phyloP scores from a whole-genome alignment of 2,329 filamentous ascomycete species.

The Zalaria obscura region DNA sequence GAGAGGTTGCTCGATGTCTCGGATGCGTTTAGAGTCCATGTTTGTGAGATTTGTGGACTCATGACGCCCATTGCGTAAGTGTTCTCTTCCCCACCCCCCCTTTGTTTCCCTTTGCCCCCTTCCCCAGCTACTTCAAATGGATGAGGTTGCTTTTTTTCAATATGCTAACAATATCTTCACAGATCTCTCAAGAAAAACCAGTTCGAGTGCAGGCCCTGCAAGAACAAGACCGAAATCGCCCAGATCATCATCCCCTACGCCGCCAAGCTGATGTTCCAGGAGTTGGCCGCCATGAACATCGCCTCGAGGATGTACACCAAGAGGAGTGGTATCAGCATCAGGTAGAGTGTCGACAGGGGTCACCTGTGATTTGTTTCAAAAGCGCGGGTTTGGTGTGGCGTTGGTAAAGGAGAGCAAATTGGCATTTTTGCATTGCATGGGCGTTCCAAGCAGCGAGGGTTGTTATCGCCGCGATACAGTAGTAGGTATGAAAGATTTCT shows the following conservation, averaged over 20 bases:
- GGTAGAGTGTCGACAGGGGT: not conserved
- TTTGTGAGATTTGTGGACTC: conserved; percentile 95
- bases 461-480: too few relatives aligned
- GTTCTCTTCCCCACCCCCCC: not conserved
- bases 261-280: conserved; percentile 95
- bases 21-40: conserved; percentile 93
- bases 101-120: conserved; percentile 2
- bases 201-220: conserved; percentile 93
- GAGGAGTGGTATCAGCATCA: conserved; percentile 5
- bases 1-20: conserved; percentile 95
- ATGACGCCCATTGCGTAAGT: conserved; percentile 99
- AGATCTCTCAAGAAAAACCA: conserved; percentile 67
- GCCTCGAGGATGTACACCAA: conserved; percentile 87
- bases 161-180: conserved; percentile 42
- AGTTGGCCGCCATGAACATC: conserved; percentile 96
- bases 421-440: too few relatives aligned
- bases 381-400: too few relatives aligned
- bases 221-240: conserved; percentile 98
- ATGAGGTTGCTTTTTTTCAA: not conserved
- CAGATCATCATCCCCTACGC: conserved; percentile 97
- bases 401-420: too few relatives aligned
- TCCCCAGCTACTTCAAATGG: conserved; percentile 16
- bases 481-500: too few relatives aligned
- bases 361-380: too few relatives aligned
- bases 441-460: too few relatives aligned